Base-by-base conservation (phyloP, 169 alveolate genomes). In the Babesia caballi region DNA sequence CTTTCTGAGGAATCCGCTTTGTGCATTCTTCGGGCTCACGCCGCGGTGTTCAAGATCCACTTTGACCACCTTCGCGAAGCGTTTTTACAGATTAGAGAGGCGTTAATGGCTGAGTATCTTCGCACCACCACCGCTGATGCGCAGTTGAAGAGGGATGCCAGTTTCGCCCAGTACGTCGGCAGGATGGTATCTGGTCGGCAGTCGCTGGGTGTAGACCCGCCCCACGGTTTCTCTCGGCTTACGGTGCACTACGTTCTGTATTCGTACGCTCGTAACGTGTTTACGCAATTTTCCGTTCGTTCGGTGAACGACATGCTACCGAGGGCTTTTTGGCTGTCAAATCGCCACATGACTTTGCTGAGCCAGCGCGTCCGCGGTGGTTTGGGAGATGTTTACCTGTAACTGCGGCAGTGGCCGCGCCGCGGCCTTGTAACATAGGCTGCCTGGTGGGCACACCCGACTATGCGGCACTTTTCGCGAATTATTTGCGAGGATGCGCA, bases 51-150 rank as follows among this genome's bases (percentile, higher is more conserved):
- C 42, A 67, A 53, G 40, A n/a, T 67, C 9, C n/a, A 41, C 4
- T 67, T 67, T 19, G 68, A 52, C 67, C 66, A 67, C 54, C 51
- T 67, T 12, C 41, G 56, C 21, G 68, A 25, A 9, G 58, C 73
- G 4, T 49, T 63, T 30, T 5, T 2, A 11, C 19, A 63, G 9
- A 63, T 63, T 5, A n/a, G 19, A 21, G 63, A 63, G 15, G 21
- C n/a, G 17, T 63, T 63, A 1, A 52, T 38, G 12, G n/a, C 41
- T 14, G 8, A n/a, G n/a, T n/a, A n/a, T n/a, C n/a, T n/a, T n/a
- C n/a, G n/a, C n/a, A n/a, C n/a, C n/a, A n/a, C n/a, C n/a, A n/a
- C n/a, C n/a, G n/a, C n/a, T n/a, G n/a, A n/a, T n/a, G n/a, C n/a
- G n/a, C n/a, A n/a, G n/a, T n/a, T n/a, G n/a, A n/a, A n/a, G n/a